These are phyloP conservation scores for Helotiales sp. DNA, from an alignment of 2,329 filamentous ascomycete genomes.

Conservation along the genomic window DNA sequence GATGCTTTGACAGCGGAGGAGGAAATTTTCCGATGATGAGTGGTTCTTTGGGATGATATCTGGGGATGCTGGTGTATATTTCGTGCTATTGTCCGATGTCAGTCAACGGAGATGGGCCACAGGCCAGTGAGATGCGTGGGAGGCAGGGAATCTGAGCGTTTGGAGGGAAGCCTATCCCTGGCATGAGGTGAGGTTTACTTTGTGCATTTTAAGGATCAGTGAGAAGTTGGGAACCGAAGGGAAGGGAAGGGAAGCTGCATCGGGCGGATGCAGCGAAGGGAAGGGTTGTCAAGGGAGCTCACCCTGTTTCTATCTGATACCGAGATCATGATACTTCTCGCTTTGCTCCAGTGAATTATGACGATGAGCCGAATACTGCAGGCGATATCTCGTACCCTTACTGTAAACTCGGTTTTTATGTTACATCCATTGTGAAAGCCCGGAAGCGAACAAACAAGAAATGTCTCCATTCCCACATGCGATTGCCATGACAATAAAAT, in stretches of 20 bases:
- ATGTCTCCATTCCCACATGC: background rate
- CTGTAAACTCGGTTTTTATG: background rate
- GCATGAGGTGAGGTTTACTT: background rate
- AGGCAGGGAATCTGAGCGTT: constrained; percentile 1
- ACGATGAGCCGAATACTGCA: background rate
- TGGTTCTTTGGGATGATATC: background rate
- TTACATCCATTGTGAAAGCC: background rate
- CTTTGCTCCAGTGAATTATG: background rate
- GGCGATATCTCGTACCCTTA: no score
- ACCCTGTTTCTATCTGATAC: background rate
- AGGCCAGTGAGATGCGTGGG: background rate
- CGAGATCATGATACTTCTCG: no score
- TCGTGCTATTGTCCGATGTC: background rate
- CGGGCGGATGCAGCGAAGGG: background rate
- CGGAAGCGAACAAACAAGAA: background rate
- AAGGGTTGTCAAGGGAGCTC: no score
- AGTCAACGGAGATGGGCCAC: background rate
- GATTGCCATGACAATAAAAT: constrained; percentile 11
- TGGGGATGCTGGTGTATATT: constrained; percentile 3
- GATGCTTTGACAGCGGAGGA: background rate
- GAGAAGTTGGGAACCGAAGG: constrained; percentile 1
- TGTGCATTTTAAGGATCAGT: constrained; percentile 3
- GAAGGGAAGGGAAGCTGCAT: constrained; percentile 2
- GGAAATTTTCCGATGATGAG: background rate
- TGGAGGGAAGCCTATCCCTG: background rate